Base-by-base conservation (phyloP, 1,139 yeast species). In the Debaryomyces fabryi region DNA sequence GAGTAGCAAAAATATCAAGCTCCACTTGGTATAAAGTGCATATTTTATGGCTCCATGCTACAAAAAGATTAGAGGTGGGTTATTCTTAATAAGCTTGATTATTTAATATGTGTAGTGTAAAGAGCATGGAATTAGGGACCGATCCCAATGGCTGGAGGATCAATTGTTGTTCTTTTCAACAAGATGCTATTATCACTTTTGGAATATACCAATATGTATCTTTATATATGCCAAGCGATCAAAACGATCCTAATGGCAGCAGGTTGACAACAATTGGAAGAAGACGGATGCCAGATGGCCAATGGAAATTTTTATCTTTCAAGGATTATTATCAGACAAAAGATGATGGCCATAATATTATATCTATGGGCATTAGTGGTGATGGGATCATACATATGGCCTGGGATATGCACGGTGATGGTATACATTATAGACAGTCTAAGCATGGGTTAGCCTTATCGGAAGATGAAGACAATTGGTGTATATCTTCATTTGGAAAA, bases 331-430 rank as follows among this genome's bases (percentile, higher is more conserved):
- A 40, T 6, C 59, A 56, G 42, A 43, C 43, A 21, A 52, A 52
- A 29, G 52, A 56, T 37, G 60, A 56, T 39, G 60, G 59, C 15
- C 60, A 56, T 40, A 56, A 56, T 40, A 49, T 52, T 21, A 51
- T 56, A 4, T 53, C 54, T 18, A 49, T 56, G 47, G 60, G 59
- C 10, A 53, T 56, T 18, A 54, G 58, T 46, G 59, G 58, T 10
- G 59, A 56, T 44, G 59, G 59, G 5, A 44, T 45, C 16, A 45
- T 56, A 8, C 59, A 56, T 32, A 18, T 56, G 44, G 49, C 54
- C 24, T 56, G 59, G 59, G 59, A 56, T 37, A 52, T 56, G 46
- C 59, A 56, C 33, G 55, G 56, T 32, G 54, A 51, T 33, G 47
- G 35, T 16, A 50, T 54, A 20, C 56, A 56, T 42, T 55, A 48